phyloP scores from a whole-genome alignment of 768 basidiomycete genomes.

The Mycena crocata region DNA sequence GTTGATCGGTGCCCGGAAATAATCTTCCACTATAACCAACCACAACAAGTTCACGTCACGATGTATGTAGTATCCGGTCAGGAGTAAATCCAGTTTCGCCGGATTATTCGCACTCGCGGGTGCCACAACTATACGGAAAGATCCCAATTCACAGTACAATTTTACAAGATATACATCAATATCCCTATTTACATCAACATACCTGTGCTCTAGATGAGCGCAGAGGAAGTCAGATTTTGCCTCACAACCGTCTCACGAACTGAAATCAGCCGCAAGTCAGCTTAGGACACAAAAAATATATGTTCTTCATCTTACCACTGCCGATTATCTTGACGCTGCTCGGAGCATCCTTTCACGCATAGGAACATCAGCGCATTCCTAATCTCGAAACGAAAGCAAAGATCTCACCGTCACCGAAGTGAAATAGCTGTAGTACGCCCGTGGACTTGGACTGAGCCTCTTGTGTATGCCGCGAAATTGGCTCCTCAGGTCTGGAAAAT shows the following conservation, averaged over 20 bases:
- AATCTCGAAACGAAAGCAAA: not conserved
- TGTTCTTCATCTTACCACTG: not conserved
- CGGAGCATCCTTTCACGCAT: not conserved
- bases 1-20: too few relatives aligned
- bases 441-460: too few relatives aligned
- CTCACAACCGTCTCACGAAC: not conserved
- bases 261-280: not conserved
- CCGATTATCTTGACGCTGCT: not conserved
- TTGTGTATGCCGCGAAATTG: too few relatives aligned
- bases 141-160: too few relatives aligned
- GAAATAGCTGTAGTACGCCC: conserved; percentile 1
- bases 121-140: too few relatives aligned
- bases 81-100: too few relatives aligned
- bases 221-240: not conserved
- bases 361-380: not conserved
- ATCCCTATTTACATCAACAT: not conserved
- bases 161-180: too few relatives aligned
- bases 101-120: too few relatives aligned
- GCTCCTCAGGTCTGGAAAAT: not conserved
- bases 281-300: not conserved
- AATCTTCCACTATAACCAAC: too few relatives aligned
- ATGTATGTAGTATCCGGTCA: too few relatives aligned
- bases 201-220: not conserved
- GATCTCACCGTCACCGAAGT: not conserved
- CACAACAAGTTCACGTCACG: too few relatives aligned